These are phyloP conservation scores for Rhododendron mucronatum DNA, from an alignment of 148 eudicot genomes.

Conservation along the genomic window DNA sequence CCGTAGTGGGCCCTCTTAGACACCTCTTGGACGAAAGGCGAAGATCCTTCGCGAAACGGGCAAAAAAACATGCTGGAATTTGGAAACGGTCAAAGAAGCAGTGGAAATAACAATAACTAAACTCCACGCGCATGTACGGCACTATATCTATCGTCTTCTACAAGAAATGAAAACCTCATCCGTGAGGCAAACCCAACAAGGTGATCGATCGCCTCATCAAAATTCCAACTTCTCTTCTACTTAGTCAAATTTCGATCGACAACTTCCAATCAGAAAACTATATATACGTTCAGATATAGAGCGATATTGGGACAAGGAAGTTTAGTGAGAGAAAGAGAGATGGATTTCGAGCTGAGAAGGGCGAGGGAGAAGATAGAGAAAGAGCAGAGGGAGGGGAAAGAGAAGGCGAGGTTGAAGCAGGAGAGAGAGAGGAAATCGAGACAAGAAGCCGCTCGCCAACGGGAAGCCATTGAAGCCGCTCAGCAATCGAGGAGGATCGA, in stretches of 20 bases:
- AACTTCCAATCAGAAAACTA: background rate
- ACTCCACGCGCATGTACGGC: background rate
- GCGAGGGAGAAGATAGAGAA: conserved; percentile 83
- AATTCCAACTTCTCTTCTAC: background rate
- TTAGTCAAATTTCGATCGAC: background rate
- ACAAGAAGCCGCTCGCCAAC: conserved; percentile 55
- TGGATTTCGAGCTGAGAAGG: conserved; percentile 87
- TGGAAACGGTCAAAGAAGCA: background rate
- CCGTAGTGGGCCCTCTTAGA: background rate
- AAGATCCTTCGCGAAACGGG: background rate
- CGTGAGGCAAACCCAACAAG: background rate
- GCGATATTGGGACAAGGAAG: background rate
- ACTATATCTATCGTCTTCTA: background rate
- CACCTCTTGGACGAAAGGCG: background rate
- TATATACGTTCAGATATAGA: background rate
- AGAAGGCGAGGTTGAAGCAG: conserved; percentile 49
- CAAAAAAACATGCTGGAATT: background rate
- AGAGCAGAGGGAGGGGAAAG: conserved; percentile 76
- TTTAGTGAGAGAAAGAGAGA: conserved; percentile 19
- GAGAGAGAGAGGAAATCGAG: conserved; percentile 62
- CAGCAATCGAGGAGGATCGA: conserved; percentile 63
- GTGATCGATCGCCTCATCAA: background rate
- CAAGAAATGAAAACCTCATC: background rate
- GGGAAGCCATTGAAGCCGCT: conserved; percentile 66
- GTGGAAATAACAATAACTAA: background rate